phyloP scores from a whole-genome alignment of 1,284 basidiomycete species.

The Microbotryomycetes sp. region DNA sequence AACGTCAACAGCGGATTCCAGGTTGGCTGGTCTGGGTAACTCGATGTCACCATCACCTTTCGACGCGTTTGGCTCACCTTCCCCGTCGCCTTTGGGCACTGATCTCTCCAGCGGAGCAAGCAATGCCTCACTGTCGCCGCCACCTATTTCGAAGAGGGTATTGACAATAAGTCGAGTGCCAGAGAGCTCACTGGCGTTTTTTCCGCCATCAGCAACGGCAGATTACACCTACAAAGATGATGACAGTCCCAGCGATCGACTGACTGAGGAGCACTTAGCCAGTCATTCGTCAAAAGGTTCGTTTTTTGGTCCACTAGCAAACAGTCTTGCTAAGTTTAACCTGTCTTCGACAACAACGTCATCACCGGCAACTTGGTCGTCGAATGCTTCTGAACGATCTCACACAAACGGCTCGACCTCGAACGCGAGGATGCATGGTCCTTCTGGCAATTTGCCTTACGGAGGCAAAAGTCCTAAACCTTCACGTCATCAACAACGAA shows the following conservation, averaged over 20 bases:
- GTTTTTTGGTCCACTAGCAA: slow-evolving; percentile 1
- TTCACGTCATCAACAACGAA: no score
- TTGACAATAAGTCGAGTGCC: slow-evolving; percentile 52
- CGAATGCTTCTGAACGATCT: background rate
- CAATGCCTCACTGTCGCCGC: background rate
- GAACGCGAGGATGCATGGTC: background rate
- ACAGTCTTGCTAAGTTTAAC: background rate
- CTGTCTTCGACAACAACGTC: background rate
- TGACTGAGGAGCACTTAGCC: background rate
- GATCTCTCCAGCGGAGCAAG: background rate
- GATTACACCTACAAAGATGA: background rate
- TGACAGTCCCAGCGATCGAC: background rate
- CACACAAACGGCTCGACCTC: background rate
- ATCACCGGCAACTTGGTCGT: background rate
- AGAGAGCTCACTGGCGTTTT: slow-evolving; percentile 54
- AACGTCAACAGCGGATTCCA: background rate
- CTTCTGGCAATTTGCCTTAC: background rate
- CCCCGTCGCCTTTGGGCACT: background rate
- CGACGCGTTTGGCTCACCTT: background rate
- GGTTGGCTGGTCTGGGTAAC: background rate
- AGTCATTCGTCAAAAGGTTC: background rate
- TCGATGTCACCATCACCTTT: background rate
- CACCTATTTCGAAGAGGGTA: slow-evolving; percentile 16
- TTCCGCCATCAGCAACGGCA: slow-evolving; percentile 49
- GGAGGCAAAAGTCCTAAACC: background rate